phyloP scores from a whole-genome alignment of 1,284 basidiomycete species.

The Amylostereum areolatum region DNA sequence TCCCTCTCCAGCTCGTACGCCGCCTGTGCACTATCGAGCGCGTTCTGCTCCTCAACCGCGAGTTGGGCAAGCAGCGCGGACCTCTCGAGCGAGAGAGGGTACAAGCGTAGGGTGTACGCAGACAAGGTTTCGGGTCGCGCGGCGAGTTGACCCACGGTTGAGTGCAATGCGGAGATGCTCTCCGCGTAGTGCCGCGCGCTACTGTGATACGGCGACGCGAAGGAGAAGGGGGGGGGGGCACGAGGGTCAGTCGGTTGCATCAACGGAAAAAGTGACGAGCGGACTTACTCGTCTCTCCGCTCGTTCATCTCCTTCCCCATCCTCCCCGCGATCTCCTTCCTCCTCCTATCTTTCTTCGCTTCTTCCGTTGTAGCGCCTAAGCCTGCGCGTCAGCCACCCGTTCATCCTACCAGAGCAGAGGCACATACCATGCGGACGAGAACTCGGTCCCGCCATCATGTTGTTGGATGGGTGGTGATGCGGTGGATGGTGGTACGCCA shows the following conservation, averaged over 20 bases:
- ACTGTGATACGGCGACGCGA: conserved; percentile 13
- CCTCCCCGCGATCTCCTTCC: conserved; percentile 62
- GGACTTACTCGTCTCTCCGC: conserved; percentile 64
- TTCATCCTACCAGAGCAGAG: background rate
- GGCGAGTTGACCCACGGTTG: conserved; percentile 50
- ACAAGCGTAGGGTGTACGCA: conserved; percentile 61
- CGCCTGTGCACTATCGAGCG: conserved; percentile 52
- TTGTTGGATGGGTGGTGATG: conserved; percentile 21
- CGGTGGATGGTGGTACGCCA: conserved; percentile 16
- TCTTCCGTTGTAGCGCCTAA: conserved; percentile 27
- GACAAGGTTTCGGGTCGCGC: conserved; percentile 58
- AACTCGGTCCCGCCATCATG: conserved; percentile 32
- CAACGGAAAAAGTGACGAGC: conserved; percentile 10
- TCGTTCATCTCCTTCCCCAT: conserved; percentile 66
- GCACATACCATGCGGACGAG: conserved; percentile 31
- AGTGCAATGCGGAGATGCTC: conserved; percentile 48
- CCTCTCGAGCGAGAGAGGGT: conserved; percentile 67
- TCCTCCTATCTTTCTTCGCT: conserved; percentile 51
- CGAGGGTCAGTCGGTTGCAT: too few relatives aligned
- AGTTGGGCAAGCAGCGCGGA: conserved; percentile 63
- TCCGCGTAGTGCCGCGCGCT: conserved; percentile 52
- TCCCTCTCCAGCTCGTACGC: conserved; percentile 74
- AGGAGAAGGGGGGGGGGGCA: too few relatives aligned
- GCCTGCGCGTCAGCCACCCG: background rate
- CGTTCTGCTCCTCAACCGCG: conserved; percentile 57